Conservation (phyloP, 139 green algal genomes). For the Microglena sp. region DNA sequence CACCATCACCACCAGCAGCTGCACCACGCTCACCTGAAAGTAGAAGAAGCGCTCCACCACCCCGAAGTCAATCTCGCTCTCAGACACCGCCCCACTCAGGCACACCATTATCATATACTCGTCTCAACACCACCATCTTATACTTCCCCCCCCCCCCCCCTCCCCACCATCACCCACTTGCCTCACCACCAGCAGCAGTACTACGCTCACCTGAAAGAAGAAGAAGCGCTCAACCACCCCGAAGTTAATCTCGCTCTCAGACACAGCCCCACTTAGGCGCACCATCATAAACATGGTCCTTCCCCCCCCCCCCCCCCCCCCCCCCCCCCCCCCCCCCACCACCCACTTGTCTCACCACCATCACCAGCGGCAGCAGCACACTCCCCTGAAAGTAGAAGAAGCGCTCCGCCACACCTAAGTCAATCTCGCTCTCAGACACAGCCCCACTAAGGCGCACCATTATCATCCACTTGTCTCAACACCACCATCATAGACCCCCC, state of each 20-base stretch:
- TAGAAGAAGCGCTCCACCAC: constrained; percentile 24
- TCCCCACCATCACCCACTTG: no score
- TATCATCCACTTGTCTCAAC: no score
- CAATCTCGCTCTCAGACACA: constrained; percentile 7
- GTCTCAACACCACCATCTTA: no score
- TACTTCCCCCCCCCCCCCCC: no score
- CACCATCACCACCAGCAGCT: no score
- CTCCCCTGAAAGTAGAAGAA: constrained; percentile 31
- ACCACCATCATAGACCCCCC: no score
- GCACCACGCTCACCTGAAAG: constrained; percentile 21
- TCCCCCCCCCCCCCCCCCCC: no score
- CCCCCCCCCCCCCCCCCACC: no score
- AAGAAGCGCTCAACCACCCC: constrained; percentile 22
- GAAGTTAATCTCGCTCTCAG: constrained; percentile 13
- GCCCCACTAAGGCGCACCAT: constrained; percentile 24
- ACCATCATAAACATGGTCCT: no score
- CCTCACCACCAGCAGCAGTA: no score
- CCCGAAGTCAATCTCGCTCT: constrained; percentile 17
- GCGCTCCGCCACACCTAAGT: constrained; percentile 16
- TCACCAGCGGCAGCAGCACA: no score
- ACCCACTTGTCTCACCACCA: no score
- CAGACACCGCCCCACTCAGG: constrained; percentile 23
- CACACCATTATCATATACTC: constrained; percentile 9
- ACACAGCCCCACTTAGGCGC: constrained; percentile 29
- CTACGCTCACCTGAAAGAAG: constrained; percentile 20